Percentiles rank a stretch among this genome's conserved stretches.
Conservation (phyloP, 169 alveolate species). For the Plasmodium gaboni region DNA sequence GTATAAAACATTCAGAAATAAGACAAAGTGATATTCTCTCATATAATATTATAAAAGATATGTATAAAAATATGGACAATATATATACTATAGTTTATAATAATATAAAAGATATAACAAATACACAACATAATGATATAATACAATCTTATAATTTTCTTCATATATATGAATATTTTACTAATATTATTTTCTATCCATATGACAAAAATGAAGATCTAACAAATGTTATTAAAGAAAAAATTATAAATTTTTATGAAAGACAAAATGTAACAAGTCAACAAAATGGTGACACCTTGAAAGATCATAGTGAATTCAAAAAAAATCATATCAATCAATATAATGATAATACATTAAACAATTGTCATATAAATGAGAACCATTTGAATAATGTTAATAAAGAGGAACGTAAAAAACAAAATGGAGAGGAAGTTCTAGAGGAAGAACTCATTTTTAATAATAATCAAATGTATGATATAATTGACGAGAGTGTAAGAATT, state of each 20-base stretch:
- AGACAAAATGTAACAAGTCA: neutral
- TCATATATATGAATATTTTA: slow-evolving; percentile 31
- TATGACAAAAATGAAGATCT: slow-evolving; percentile 17
- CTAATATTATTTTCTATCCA: slow-evolving; percentile 49
- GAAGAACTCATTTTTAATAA: neutral
- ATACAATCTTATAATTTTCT: slow-evolving; percentile 6
- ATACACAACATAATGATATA: neutral
- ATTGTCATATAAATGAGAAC: neutral
- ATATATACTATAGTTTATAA: slow-evolving; percentile 14
- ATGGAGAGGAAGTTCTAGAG: too few species aligned
- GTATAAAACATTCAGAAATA: slow-evolving; percentile 18
- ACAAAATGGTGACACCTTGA: neutral
- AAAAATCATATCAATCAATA: too few species aligned
- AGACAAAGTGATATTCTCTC: slow-evolving; percentile 35
- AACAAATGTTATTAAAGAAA: neutral
- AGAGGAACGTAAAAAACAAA: neutral
- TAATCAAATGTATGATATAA: slow-evolving; percentile 22
- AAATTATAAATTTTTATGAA: neutral
- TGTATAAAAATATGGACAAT: slow-evolving; percentile 10
- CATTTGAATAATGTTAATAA: neutral
- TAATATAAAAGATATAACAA: neutral
- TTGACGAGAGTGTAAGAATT: slow-evolving; percentile 67
- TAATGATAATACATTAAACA: too few species aligned
- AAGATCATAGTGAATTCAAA: too few species aligned
- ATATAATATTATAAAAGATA: slow-evolving; percentile 18